Conservation (phyloP, 1,284 basidiomycete species). For the Ustilago loliicola region DNA sequence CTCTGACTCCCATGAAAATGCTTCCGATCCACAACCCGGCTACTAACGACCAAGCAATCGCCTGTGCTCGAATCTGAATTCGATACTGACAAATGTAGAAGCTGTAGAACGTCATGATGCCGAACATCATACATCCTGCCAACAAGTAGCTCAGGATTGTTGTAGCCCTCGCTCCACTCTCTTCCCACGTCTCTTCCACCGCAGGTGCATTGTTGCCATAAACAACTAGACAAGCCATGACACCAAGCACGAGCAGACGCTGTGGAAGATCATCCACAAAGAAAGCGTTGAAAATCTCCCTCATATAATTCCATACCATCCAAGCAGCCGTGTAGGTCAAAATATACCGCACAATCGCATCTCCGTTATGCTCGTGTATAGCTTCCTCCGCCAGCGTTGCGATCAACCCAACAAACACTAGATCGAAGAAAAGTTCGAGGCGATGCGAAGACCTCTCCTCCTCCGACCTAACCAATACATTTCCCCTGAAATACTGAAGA, state of each 20-base stretch:
- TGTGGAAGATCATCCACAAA: conserved; percentile 61
- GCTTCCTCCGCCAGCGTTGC: conserved; percentile 59
- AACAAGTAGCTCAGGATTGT: conserved; percentile 58
- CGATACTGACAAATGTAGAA: conserved; percentile 64
- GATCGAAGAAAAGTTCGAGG: conserved; percentile 61
- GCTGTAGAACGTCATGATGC: conserved; percentile 39
- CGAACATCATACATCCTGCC: conserved; percentile 49
- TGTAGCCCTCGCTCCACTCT: conserved; percentile 50
- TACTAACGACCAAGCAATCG: conserved; percentile 37
- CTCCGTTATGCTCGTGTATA: conserved; percentile 53
- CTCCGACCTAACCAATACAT: conserved; percentile 48
- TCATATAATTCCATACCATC: conserved; percentile 62
- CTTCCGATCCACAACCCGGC: conserved; percentile 54
- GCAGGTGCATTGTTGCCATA: conserved; percentile 62
- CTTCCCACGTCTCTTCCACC: conserved; percentile 32
- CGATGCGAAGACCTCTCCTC: conserved; percentile 56
- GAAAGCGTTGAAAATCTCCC: conserved; percentile 62
- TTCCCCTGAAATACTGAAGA: conserved; percentile 63
- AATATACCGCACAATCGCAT: conserved; percentile 56
- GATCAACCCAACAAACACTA: conserved; percentile 63
- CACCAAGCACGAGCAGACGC: conserved; percentile 54
- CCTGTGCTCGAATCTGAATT: conserved; percentile 54
- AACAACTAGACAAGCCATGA: conserved; percentile 61
- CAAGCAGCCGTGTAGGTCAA: conserved; percentile 59
- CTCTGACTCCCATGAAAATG: conserved; percentile 51